phyloP scores from a whole-genome alignment of 2,329 filamentous ascomycete genomes.

The Cordyceps militaris region DNA sequence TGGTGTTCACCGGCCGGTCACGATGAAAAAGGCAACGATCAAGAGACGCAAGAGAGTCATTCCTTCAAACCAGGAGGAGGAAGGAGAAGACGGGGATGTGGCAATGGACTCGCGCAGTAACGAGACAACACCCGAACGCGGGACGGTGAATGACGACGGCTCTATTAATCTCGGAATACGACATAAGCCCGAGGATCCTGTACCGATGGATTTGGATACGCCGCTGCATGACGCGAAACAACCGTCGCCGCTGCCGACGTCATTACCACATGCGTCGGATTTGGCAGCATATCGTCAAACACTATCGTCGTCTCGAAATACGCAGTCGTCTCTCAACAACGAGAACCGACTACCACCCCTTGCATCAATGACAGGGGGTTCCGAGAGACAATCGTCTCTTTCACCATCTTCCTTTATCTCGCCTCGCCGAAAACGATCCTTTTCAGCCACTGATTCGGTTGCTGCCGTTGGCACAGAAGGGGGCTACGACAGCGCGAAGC shows the following conservation, averaged over 20 bases:
- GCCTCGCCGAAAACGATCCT: slow-evolving; percentile 58
- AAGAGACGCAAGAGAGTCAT: slow-evolving; percentile 94
- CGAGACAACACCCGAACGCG: slow-evolving; percentile 40
- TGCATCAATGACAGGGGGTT: slow-evolving; percentile 36
- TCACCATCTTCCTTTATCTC: slow-evolving; percentile 56
- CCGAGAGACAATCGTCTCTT: slow-evolving; percentile 49
- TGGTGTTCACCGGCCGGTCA: slow-evolving; percentile 82
- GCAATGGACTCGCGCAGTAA: slow-evolving; percentile 32
- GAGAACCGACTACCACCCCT: slow-evolving; percentile 54
- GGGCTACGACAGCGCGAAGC: slow-evolving; percentile 46
- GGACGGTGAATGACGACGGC: slow-evolving; percentile 55
- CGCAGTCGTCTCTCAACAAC: slow-evolving; percentile 38
- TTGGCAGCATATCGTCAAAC: slow-evolving; percentile 47
- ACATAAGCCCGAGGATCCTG: slow-evolving; percentile 37
- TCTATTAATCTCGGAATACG: slow-evolving; percentile 56
- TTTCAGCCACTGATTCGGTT: slow-evolving; percentile 54
- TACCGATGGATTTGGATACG: slow-evolving; percentile 42
- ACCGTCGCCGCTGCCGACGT: slow-evolving; percentile 35
- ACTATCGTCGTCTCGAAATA: slow-evolving; percentile 31
- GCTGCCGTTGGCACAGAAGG: slow-evolving; percentile 28
- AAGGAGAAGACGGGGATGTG: slow-evolving; percentile 42
- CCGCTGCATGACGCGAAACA: slow-evolving; percentile 37
- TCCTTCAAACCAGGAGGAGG: slow-evolving; percentile 56
- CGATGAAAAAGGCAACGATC: slow-evolving; percentile 99
- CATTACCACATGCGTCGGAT: slow-evolving; percentile 34